Conservation (phyloP, 768 basidiomycete species). For the Filobasidium floriforme region DNA sequence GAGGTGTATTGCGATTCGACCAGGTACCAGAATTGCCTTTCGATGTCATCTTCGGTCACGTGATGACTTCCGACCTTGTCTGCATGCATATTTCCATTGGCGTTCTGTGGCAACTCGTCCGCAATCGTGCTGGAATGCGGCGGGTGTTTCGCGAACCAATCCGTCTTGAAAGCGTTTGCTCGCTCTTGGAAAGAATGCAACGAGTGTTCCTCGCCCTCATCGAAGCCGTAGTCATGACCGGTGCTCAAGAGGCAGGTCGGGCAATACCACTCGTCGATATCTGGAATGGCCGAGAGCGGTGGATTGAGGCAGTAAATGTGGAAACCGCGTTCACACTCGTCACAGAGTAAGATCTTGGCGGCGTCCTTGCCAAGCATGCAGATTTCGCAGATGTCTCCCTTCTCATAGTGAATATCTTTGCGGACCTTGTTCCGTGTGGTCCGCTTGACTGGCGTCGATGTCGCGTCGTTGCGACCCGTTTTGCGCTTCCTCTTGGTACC, state of each 20-base stretch:
- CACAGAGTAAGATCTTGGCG: slow-evolving; percentile 85
- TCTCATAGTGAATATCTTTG: slow-evolving; percentile 28
- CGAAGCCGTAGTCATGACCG: slow-evolving; percentile 94
- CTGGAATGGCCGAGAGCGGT: slow-evolving; percentile 69
- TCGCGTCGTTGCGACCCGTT: background rate
- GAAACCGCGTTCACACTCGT: slow-evolving; percentile 79
- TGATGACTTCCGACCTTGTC: slow-evolving; percentile 47
- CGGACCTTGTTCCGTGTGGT: background rate
- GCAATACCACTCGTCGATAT: slow-evolving; percentile 90
- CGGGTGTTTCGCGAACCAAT: slow-evolving; percentile 79
- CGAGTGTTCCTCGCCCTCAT: slow-evolving; percentile 93
- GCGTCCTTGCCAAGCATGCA: slow-evolving; percentile 82
- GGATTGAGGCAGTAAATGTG: slow-evolving; percentile 97
- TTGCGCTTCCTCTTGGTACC: slow-evolving; percentile 4
- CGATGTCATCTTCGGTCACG: slow-evolving; percentile 85
- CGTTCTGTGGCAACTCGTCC: slow-evolving; percentile 9
- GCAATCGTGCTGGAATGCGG: slow-evolving; percentile 28
- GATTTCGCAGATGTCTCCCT: slow-evolving; percentile 68
- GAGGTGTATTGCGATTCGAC: slow-evolving; percentile 83
- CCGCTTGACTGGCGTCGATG: background rate
- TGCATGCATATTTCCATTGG: slow-evolving; percentile 47
- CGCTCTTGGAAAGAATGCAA: slow-evolving; percentile 85
- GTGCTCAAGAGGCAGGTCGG: slow-evolving; percentile 81
- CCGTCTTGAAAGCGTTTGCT: slow-evolving; percentile 75
- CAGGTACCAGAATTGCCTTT: slow-evolving; percentile 93